phyloP scores from a whole-genome alignment of 2,329 filamentous ascomycete genomes.

The Fusarium redolens region DNA sequence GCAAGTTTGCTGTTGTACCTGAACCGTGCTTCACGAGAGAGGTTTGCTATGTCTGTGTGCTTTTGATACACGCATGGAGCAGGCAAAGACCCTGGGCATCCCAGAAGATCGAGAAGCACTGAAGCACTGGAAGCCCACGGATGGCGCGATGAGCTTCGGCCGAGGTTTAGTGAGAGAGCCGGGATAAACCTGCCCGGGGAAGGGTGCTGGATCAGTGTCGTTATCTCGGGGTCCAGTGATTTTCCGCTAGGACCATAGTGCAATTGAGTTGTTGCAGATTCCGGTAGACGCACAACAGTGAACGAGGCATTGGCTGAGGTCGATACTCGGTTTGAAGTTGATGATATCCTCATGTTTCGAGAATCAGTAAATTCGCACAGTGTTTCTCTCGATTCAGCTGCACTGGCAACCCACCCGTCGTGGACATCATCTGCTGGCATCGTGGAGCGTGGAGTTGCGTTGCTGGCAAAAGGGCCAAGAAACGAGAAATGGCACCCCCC shows the following conservation, averaged over 20 bases:
- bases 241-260: neutral
- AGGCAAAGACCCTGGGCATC: conserved; percentile 26
- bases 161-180: conserved; percentile 29
- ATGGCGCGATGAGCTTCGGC: conserved; percentile 41
- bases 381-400: conserved; percentile 29
- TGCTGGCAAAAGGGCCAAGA: conserved; percentile 40
- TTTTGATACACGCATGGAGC: conserved; percentile 26
- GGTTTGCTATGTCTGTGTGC: neutral
- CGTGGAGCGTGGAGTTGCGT: conserved; percentile 25
- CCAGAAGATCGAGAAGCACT: conserved; percentile 25
- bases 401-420: conserved; percentile 44
- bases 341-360: conserved; percentile 18
- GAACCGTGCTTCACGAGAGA: conserved; percentile 23
- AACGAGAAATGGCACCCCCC: conserved; percentile 40
- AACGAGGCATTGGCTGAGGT: neutral
- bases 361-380: conserved; percentile 37
- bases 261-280: neutral
- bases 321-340: neutral
- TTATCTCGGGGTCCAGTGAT: conserved; percentile 12
- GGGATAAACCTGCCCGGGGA: conserved; percentile 17
- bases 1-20: conserved; percentile 15
- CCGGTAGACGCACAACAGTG: neutral
- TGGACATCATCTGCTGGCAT: conserved; percentile 26
- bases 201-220: neutral
- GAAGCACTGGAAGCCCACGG: conserved; percentile 16